Conservation (phyloP, 768 basidiomycete genomes). For the Cyathus striatus region DNA sequence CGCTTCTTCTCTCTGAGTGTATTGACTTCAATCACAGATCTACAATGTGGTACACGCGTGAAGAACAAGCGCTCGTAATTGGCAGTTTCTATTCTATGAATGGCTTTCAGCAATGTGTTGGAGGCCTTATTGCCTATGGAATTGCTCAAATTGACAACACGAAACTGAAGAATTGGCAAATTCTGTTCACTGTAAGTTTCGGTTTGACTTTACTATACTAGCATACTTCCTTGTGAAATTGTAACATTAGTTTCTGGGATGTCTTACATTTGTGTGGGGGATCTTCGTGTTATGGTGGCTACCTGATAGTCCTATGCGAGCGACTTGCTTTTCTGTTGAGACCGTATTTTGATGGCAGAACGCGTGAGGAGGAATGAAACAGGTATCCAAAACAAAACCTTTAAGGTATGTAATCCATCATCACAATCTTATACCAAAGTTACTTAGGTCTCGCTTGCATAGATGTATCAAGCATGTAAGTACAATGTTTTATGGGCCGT, state of each 20-base stretch:
- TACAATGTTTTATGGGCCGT: background rate
- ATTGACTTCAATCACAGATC: slow-evolving; percentile 28
- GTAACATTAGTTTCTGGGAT: slow-evolving; percentile 31
- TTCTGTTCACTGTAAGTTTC: slow-evolving; percentile 31
- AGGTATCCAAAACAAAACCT: slow-evolving; percentile 45
- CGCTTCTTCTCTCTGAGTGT: background rate
- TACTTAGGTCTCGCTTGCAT: no score
- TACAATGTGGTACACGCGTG: slow-evolving; percentile 48
- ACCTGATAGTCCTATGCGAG: slow-evolving; percentile 43
- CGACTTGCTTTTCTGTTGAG: slow-evolving; percentile 41
- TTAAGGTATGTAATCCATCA: slow-evolving; percentile 28
- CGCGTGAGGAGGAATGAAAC: slow-evolving; percentile 48
- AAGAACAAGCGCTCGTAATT: slow-evolving; percentile 43
- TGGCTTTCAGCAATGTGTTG: slow-evolving; percentile 42
- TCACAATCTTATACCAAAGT: no score
- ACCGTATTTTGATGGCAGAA: slow-evolving; percentile 43
- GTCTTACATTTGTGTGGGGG: slow-evolving; percentile 43
- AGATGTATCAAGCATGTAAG: slow-evolving; percentile 28
- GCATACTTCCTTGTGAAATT: background rate
- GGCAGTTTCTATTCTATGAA: slow-evolving; percentile 43
- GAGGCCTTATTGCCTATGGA: slow-evolving; percentile 45
- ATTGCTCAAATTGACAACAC: slow-evolving; percentile 38
- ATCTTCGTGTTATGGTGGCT: slow-evolving; percentile 44
- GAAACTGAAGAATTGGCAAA: slow-evolving; percentile 45
- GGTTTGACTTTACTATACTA: background rate